Evolutionary conservation across 129 eudicot genomes (phyloP), one percentile per base, ranked within the genome.

Genomic region (Cynara cardunculus): DNA sequence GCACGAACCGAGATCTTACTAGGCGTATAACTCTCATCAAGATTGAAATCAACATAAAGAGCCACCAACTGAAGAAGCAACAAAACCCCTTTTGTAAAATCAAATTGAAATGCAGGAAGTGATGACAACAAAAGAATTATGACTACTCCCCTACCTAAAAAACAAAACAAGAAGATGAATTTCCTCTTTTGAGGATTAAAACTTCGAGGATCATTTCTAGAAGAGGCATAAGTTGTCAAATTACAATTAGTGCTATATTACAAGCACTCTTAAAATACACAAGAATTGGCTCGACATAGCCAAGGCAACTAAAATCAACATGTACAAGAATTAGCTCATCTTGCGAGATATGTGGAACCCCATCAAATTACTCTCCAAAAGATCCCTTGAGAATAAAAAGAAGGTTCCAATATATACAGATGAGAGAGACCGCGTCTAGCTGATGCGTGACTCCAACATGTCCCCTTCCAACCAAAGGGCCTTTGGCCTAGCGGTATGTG

Each of bases 21-120:
- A n/a, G 99, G 99, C 1, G 99, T 90, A 78, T 95, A 95, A 84
- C 97, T 95, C 87, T 95, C 99, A 74, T 95, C 99, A 87, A 95
- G 97, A 88, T 95, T 95, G 87, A 86, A 95, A 89, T 95, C 99
- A 14, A 92, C 94, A 87, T 95, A 95, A 1, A 95, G 81, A 1
- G 86, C 94, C 64, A 95, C 97, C 68, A 90, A 79, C 97, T 91
- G 85, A 75, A 41, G 8, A 76, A 80, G 19, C 32, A 80, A 85
- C 75, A 59, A 71, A 73, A 74, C 1, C 74, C 11, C 31, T 32
- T 24, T 16, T 7, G 25, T 31, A 10, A 7, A 49, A 49, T 19
- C 69, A 27, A 69, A 39, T 39, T 39, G 46, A 39, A 69, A 68
- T 49, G 61, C 35, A 69, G 69, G 26, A 18, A 5, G 62, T 35